phyloP scores from a whole-genome alignment of 495 filamentous ascomycete species.

The Podospora anserina region DNA sequence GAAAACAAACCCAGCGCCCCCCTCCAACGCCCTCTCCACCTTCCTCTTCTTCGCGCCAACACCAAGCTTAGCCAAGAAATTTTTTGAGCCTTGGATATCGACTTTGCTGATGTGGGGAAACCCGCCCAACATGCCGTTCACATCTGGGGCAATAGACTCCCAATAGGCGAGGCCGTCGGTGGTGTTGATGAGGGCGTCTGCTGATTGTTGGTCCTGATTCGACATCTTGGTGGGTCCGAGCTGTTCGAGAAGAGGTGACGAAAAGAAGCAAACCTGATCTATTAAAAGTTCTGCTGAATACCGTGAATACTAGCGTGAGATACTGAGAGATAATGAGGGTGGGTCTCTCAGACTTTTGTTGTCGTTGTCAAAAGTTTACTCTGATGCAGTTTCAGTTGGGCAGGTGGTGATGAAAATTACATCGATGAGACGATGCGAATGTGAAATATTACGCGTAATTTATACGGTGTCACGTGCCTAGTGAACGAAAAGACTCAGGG shows the following conservation, averaged over 20 bases:
- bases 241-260: background rate
- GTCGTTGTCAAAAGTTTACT: background rate
- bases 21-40: constrained; percentile 43
- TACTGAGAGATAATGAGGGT: no score
- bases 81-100: constrained; percentile 73
- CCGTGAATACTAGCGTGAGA: no score
- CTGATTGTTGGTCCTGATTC: background rate
- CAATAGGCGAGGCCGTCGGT: constrained; percentile 65
- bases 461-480: background rate
- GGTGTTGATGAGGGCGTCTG: constrained; percentile 51
- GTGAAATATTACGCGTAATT: background rate
- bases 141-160: constrained; percentile 64
- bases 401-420: background rate
- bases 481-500: background rate
- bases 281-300: no score
- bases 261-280: no score
- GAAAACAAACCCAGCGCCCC: constrained; percentile 52
- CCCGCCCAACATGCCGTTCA: constrained; percentile 81
- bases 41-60: constrained; percentile 38
- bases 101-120: constrained; percentile 59
- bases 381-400: background rate
- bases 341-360: background rate
- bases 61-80: constrained; percentile 74
- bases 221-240: background rate
- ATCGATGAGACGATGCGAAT: background rate